A percentile compares a stretch with the other conserved stretches of the same genome.
phyloP scores from a whole-genome alignment of 768 basidiomycete species.

The Tulasnella sp. region DNA sequence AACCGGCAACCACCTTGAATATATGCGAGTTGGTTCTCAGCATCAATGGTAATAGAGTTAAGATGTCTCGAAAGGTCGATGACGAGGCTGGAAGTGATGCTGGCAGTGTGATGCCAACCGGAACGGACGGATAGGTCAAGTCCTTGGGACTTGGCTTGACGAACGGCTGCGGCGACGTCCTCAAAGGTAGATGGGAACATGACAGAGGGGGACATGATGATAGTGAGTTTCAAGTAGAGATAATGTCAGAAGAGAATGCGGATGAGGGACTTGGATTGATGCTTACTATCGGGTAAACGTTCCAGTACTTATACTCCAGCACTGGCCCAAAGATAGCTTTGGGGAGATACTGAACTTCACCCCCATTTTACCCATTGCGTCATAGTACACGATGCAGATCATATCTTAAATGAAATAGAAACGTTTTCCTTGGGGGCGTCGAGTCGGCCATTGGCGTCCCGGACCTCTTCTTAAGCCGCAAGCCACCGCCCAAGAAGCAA shows the following conservation, averaged over 20 bases:
- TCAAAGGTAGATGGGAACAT: conserved; percentile 21
- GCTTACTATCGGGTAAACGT: not conserved
- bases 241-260: not conserved
- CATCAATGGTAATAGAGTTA: conserved; percentile 28
- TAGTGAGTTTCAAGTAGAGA: not conserved
- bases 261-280: not conserved
- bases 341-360: not conserved
- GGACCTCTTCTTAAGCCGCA: not conserved
- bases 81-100: conserved; percentile 19
- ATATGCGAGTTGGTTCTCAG: conserved; percentile 21
- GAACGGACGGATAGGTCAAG: conserved; percentile 12
- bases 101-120: conserved; percentile 8
- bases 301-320: not conserved
- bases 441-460: not conserved
- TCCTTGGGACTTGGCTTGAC: conserved; percentile 28
- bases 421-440: not conserved
- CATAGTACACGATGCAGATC: not conserved
- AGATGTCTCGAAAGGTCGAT: conserved; percentile 34
- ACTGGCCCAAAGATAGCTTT: not conserved
- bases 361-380: not conserved
- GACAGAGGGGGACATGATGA: conserved; percentile 24
- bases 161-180: conserved; percentile 31
- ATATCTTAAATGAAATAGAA: not conserved
- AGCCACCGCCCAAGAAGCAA: not conserved
- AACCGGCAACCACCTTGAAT: conserved; percentile 30